Conservation (phyloP, 2,329 filamentous ascomycete species). For the Xylaria sp. region DNA sequence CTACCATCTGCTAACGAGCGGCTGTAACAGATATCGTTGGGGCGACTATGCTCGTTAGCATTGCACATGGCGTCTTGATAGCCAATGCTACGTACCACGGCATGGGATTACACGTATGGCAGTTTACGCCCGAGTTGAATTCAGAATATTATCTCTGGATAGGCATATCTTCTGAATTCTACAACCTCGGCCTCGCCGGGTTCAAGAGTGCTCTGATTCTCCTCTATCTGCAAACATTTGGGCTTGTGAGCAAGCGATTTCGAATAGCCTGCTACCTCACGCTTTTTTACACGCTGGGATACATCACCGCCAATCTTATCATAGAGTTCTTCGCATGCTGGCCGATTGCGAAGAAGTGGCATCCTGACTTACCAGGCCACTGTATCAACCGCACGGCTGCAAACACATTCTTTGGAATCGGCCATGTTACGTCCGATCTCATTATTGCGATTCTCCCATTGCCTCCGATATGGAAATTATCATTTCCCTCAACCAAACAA, state of each 20-base stretch:
- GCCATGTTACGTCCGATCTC: conserved; percentile 41
- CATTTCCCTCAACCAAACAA: conserved; percentile 36
- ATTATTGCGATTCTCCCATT: conserved; percentile 40
- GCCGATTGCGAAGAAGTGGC: conserved; percentile 40
- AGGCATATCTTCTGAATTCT: conserved; percentile 41
- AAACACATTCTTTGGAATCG: conserved; percentile 40
- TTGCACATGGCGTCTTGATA: conserved; percentile 37
- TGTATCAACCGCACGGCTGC: conserved; percentile 38
- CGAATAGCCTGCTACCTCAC: conserved; percentile 38
- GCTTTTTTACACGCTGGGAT: conserved; percentile 55
- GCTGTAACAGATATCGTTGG: conserved; percentile 34
- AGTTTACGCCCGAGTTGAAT: conserved; percentile 39
- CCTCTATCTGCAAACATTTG: conserved; percentile 40
- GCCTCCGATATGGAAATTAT: conserved; percentile 37
- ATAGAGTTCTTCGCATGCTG: conserved; percentile 39
- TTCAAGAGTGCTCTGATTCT: conserved; percentile 40
- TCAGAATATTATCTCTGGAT: conserved; percentile 42
- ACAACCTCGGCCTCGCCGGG: conserved; percentile 38
- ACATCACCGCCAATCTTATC: conserved; percentile 64
- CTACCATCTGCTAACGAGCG: neutral
- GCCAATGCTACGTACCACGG: conserved; percentile 39
- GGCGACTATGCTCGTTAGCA: conserved; percentile 36
- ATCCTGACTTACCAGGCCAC: conserved; percentile 31
- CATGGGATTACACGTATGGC: conserved; percentile 42
- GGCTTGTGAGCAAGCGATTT: conserved; percentile 36